A percentile compares a stretch with the other conserved stretches of the same genome.
Evolutionary conservation across 768 basidiomycete genomes (phyloP).

Genomic region (Boletus rex-veris): DNA sequence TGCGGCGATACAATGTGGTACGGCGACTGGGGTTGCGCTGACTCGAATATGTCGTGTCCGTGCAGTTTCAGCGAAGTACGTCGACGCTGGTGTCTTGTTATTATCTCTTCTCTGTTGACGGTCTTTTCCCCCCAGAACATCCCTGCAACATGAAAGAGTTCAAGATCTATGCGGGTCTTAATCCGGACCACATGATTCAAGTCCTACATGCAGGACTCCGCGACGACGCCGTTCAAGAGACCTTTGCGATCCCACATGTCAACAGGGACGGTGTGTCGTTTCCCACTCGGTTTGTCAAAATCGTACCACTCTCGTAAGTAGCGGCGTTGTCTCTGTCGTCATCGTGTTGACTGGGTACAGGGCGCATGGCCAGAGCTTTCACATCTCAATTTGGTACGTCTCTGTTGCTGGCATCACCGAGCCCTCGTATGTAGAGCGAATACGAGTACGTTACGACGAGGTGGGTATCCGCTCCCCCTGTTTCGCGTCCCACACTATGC

Average conservation of each 20-base stretch:
- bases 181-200: conserved; percentile 64
- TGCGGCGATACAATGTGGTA: neutral
- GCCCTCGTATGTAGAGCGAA: conserved; percentile 51
- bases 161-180: conserved; percentile 63
- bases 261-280: conserved; percentile 57
- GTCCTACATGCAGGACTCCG: conserved; percentile 60
- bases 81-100: neutral
- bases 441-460: conserved; percentile 56
- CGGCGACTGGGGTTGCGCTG: neutral
- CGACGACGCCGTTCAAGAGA: conserved; percentile 64
- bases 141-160: conserved; percentile 87
- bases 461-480: conserved; percentile 36
- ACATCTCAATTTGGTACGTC: conserved; percentile 78
- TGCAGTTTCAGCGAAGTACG: conserved; percentile 29
- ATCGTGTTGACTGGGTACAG: conserved; percentile 32
- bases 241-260: conserved; percentile 53
- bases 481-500: neutral
- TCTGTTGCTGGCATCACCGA: conserved; percentile 59
- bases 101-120: neutral
- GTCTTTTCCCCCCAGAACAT: conserved; percentile 48
- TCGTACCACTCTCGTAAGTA: conserved; percentile 70
- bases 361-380: conserved; percentile 68
- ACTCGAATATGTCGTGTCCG: neutral
- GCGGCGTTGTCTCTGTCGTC: neutral
- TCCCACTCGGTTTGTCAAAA: conserved; percentile 68